These are phyloP conservation scores for Tolypocladium sp. DNA, from an alignment of 2,329 filamentous ascomycete genomes.

Conservation along the genomic window DNA sequence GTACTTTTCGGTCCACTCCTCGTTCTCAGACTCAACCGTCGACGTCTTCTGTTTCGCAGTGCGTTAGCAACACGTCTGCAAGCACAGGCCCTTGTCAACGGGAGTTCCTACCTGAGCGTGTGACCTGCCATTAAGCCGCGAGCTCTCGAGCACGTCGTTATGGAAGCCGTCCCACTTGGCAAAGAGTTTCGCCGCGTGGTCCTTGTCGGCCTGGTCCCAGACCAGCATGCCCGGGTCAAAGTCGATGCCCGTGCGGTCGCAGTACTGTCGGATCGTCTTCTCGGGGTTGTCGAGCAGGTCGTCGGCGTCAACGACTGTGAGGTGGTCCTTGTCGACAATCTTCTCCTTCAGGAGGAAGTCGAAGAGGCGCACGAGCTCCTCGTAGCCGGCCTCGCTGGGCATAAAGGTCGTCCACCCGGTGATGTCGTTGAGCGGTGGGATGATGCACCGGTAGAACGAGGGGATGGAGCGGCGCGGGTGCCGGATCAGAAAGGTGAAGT, in stretches of 20 bases:
- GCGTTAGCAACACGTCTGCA: not conserved
- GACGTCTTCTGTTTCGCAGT: constrained; percentile 41
- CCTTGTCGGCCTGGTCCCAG: constrained; percentile 71
- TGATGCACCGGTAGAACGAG: constrained; percentile 88
- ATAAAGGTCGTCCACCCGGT: constrained; percentile 86
- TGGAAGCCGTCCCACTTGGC: constrained; percentile 98
- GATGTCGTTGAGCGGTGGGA: constrained; percentile 71
- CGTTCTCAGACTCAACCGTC: constrained; percentile 56
- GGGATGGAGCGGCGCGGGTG: constrained; percentile 89
- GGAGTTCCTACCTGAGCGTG: constrained; percentile 42
- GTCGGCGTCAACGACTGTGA: constrained; percentile 88
- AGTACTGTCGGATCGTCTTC: constrained; percentile 68
- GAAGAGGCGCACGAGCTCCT: constrained; percentile 77
- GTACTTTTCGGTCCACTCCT: constrained; percentile 66
- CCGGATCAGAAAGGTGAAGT: constrained; percentile 94
- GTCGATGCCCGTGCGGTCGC: constrained; percentile 68
- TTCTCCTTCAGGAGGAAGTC: constrained; percentile 67
- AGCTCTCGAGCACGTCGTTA: constrained; percentile 84
- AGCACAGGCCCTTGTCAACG: not conserved
- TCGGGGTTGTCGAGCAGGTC: constrained; percentile 83
- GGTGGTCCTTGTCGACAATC: constrained; percentile 61
- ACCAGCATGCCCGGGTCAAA: constrained; percentile 71
- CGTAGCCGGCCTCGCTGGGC: constrained; percentile 81
- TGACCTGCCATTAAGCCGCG: constrained; percentile 60
- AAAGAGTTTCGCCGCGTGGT: constrained; percentile 66